These are phyloP conservation scores for Cordia subcordata DNA, from an alignment of 257 asterid species.

Conservation along the genomic window DNA sequence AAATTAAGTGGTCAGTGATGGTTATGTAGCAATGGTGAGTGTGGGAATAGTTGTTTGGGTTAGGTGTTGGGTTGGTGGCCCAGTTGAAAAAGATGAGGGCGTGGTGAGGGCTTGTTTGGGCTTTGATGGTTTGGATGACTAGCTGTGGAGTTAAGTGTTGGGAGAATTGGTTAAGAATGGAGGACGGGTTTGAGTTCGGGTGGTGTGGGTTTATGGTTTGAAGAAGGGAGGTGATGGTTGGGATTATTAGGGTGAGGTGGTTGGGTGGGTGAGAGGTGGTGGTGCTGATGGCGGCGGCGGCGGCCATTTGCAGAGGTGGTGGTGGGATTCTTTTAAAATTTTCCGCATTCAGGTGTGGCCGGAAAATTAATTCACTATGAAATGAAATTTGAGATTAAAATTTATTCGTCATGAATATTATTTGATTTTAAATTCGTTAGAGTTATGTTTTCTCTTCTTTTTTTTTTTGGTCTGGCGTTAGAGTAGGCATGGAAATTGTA, in stretches of 20 bases:
- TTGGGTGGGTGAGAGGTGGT: constrained; percentile 7
- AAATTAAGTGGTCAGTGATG: constrained; percentile 40
- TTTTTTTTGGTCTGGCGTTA: too few relatives aligned
- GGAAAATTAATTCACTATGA: too few relatives aligned
- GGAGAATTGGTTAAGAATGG: constrained; percentile 38
- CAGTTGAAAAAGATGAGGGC: constrained; percentile 52
- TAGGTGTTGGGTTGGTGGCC: constrained; percentile 34
- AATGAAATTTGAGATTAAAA: too few relatives aligned
- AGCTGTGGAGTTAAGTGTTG: constrained; percentile 28
- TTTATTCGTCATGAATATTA: too few relatives aligned
- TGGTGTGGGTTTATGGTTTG: constrained; percentile 28
- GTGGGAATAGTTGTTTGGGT: constrained; percentile 30
- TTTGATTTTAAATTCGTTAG: too few relatives aligned
- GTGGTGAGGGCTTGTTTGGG: constrained; percentile 34
- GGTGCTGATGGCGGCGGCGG: not conserved
- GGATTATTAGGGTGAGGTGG: constrained; percentile 2
- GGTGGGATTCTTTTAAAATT: not conserved
- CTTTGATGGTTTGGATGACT: constrained; percentile 25
- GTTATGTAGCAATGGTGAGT: constrained; percentile 39
- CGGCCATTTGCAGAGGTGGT: not conserved
- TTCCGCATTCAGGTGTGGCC: too few relatives aligned
- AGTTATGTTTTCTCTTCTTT: too few relatives aligned
- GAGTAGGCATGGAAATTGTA: too few relatives aligned
- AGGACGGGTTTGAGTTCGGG: constrained; percentile 17
- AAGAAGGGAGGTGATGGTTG: constrained; percentile 31